Conservation (phyloP, 202 grass and related monocot genomes). For the Zoysia matrella region DNA sequence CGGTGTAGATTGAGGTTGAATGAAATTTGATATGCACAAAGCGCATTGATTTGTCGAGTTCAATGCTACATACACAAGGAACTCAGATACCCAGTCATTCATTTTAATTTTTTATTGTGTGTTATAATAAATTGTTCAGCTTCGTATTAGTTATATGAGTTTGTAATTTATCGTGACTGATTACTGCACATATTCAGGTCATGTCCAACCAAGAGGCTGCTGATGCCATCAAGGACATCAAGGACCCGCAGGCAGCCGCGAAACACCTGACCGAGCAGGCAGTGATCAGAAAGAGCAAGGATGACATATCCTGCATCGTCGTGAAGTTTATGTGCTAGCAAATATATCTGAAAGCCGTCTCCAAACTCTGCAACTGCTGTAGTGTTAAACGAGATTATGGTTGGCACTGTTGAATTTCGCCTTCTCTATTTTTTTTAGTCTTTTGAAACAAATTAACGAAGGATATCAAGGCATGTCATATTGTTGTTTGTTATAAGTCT, state of each 20-base stretch:
- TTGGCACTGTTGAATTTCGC: conserved; percentile 20
- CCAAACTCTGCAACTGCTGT: conserved; percentile 33
- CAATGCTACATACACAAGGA: neutral
- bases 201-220: conserved; percentile 91
- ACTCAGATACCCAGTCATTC: neutral
- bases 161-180: neutral
- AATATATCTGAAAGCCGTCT: neutral
- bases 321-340: conserved; percentile 68
- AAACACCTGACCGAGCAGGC: conserved; percentile 80
- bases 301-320: conserved; percentile 87
- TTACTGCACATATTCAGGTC: conserved; percentile 53
- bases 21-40: neutral
- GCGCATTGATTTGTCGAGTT: neutral
- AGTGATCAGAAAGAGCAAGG: conserved; percentile 71
- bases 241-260: conserved; percentile 72
- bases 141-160: neutral
- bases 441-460: conserved; percentile 30
- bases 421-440: conserved; percentile 5
- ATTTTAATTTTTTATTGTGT: neutral
- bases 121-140: neutral
- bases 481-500: conserved; percentile 34
- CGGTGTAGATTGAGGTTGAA: neutral
- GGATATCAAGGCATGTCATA: conserved; percentile 21
- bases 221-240: conserved; percentile 73
- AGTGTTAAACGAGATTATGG: neutral